A percentile compares a stretch with the other conserved stretches of the same genome.
These are phyloP conservation scores for Podila epigama DNA, from an alignment of 192 early-diverging fungal genomes.

Conservation along the genomic window DNA sequence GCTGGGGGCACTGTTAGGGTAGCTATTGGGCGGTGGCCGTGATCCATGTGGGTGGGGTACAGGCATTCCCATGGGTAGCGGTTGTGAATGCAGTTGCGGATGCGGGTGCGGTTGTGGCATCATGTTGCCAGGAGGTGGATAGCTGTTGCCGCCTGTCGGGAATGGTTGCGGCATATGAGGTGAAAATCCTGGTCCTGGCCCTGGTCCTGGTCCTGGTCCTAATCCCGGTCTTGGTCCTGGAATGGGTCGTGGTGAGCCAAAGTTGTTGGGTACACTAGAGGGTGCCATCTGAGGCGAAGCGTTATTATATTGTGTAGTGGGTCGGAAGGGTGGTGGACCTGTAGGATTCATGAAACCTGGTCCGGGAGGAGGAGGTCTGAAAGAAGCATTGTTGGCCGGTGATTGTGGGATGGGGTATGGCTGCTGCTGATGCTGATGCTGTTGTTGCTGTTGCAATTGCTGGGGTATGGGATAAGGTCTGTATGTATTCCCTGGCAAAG, in stretches of 20 bases:
- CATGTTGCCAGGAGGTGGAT: not conserved
- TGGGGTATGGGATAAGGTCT: not conserved
- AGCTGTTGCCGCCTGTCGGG: not conserved
- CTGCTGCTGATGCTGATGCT: not conserved
- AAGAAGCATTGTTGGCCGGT: not conserved
- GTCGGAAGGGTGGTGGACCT: conserved; percentile 8
- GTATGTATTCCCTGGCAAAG: conserved; percentile 27
- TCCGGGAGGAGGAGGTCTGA: not conserved
- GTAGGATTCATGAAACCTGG: conserved; percentile 19
- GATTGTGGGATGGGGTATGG: not conserved
- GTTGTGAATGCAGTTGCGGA: not conserved
- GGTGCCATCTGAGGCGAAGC: not conserved
- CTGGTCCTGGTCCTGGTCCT: no score
- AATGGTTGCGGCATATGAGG: conserved; percentile 2
- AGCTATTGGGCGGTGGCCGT: not conserved
- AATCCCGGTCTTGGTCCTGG: no score
- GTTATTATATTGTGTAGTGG: conserved; percentile 19
- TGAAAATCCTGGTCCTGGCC: not conserved
- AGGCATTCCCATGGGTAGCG: not conserved
- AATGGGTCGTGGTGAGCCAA: not conserved
- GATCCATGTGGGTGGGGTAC: not conserved
- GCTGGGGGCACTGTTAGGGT: conserved; percentile 7
- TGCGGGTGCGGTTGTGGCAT: not conserved
- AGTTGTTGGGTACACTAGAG: not conserved
- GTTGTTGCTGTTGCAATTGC: not conserved